Evolutionary conservation across 371 early-diverging fungal genomes (phyloP).

Genomic region (Rhizopus microsporus): DNA sequence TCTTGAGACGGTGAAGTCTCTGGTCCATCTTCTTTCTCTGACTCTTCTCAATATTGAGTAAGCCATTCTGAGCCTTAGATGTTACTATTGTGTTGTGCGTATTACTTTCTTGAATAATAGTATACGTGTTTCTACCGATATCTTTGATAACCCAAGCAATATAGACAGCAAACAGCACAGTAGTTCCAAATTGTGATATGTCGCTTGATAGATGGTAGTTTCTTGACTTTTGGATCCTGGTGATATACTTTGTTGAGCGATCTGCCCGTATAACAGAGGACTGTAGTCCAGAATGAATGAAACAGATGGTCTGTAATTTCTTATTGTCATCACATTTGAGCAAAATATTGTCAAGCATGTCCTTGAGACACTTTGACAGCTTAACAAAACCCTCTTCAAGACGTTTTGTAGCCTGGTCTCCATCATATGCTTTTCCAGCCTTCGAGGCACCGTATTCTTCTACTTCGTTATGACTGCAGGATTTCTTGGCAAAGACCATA

Average conservation of each 20-base stretch:
- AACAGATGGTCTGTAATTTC: constrained; percentile 4
- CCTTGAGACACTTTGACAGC: constrained; percentile 13
- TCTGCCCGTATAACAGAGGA: constrained; percentile 17
- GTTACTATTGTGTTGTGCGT: constrained; percentile 19
- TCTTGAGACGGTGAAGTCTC: constrained; percentile 17
- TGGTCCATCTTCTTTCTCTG: constrained; percentile 17
- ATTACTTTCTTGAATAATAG: constrained; percentile 19
- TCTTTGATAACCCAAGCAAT: constrained; percentile 17
- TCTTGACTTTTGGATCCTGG: constrained; percentile 17
- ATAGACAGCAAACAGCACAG: constrained; percentile 12
- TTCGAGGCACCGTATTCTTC: constrained; percentile 15
- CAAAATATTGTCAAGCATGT: constrained; percentile 13
- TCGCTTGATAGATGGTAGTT: constrained; percentile 19
- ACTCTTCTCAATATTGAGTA: constrained; percentile 20
- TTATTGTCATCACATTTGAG: background rate
- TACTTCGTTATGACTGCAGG: constrained; percentile 8
- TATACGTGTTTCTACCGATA: constrained; percentile 15
- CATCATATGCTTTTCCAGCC: constrained; percentile 11
- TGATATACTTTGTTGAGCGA: constrained; percentile 18
- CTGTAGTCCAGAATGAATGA: constrained; percentile 21
- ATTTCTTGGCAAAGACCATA: constrained; percentile 15
- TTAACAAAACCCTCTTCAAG: constrained; percentile 10
- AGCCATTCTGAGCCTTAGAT: constrained; percentile 21
- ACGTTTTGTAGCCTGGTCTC: constrained; percentile 15
- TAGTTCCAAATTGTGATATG: constrained; percentile 17